phyloP scores from a whole-genome alignment of 495 filamentous ascomycete species.

The Aspergillus heteromorphus region DNA sequence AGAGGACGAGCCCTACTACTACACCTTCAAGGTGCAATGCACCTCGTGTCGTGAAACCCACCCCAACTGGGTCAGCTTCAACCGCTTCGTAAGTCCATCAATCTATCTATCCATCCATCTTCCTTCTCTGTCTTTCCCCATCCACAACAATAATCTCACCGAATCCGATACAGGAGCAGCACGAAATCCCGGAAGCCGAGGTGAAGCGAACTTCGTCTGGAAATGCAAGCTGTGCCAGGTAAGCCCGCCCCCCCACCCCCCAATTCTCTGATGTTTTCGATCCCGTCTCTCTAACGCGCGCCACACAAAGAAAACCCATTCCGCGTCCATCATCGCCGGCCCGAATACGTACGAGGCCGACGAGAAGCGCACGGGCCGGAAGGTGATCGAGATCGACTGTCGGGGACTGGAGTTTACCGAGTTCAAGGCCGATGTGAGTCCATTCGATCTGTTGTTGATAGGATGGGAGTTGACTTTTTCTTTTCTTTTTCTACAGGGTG shows the following conservation, averaged over 20 bases:
- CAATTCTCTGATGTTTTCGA: background rate
- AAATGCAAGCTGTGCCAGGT: constrained; percentile 90
- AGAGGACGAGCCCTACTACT: constrained; percentile 76
- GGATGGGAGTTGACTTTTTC: no score
- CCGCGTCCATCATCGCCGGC: constrained; percentile 62
- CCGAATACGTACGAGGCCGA: constrained; percentile 61
- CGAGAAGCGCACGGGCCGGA: constrained; percentile 62
- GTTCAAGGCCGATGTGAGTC: constrained; percentile 76
- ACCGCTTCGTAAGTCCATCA: constrained; percentile 74
- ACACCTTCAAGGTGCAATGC: constrained; percentile 95
- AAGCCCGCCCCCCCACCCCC: constrained; percentile 14
- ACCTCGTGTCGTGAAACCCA: constrained; percentile 90
- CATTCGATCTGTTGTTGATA: no score
- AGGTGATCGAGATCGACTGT: constrained; percentile 86
- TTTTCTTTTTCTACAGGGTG: constrained; percentile 51
- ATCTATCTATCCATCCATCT: no score
- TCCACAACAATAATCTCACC: background rate
- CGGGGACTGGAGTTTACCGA: constrained; percentile 87
- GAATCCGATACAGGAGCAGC: constrained; percentile 54
- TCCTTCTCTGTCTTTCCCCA: background rate
- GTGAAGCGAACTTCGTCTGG: constrained; percentile 98
- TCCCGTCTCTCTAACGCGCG: background rate
- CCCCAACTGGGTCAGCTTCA: constrained; percentile 80
- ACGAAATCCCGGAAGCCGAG: constrained; percentile 84
- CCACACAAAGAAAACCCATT: constrained; percentile 54